phyloP scores from a whole-genome alignment of 2,329 filamentous ascomycete genomes.

The Colletotrichum salicis region DNA sequence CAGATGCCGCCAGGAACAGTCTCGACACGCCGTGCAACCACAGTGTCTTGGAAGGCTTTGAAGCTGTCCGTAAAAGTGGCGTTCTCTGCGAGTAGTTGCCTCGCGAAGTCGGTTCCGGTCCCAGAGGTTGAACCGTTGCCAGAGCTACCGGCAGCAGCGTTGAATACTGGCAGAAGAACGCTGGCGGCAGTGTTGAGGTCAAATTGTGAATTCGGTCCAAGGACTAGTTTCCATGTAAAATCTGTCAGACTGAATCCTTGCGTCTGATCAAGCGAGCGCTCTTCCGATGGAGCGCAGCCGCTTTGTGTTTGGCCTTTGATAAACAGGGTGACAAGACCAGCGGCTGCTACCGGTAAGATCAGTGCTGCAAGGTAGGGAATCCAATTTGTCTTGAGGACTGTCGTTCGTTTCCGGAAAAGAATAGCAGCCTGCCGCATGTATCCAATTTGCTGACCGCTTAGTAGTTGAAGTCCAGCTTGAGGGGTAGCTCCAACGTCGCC shows the following conservation, averaged over 20 bases:
- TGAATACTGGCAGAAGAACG: constrained; percentile 52
- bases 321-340: constrained; percentile 82
- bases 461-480: constrained; percentile 61
- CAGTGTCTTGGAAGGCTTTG: constrained; percentile 73
- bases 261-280: constrained; percentile 53
- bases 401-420: constrained; percentile 80
- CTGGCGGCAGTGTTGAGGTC: constrained; percentile 25
- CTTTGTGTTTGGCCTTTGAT: constrained; percentile 65
- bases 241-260: constrained; percentile 51
- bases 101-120: constrained; percentile 30
- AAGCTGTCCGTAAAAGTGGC: constrained; percentile 66
- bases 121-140: constrained; percentile 37
- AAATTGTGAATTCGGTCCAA: constrained; percentile 51
- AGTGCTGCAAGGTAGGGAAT: constrained; percentile 80
- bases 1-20: constrained; percentile 85
- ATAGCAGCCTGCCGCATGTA: constrained; percentile 77
- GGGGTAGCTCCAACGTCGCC: constrained; percentile 9
- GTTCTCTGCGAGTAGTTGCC: constrained; percentile 18
- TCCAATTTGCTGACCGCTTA: constrained; percentile 76
- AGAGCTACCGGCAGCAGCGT: constrained; percentile 38
- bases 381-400: constrained; percentile 81
- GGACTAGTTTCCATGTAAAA: constrained; percentile 49
- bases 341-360: constrained; percentile 80
- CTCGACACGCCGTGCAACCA: constrained; percentile 71
- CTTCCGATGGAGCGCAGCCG: constrained; percentile 63